Evolutionary conservation across 345 rosid species (phyloP).

Genomic region (Rhizophora mangle): DNA sequence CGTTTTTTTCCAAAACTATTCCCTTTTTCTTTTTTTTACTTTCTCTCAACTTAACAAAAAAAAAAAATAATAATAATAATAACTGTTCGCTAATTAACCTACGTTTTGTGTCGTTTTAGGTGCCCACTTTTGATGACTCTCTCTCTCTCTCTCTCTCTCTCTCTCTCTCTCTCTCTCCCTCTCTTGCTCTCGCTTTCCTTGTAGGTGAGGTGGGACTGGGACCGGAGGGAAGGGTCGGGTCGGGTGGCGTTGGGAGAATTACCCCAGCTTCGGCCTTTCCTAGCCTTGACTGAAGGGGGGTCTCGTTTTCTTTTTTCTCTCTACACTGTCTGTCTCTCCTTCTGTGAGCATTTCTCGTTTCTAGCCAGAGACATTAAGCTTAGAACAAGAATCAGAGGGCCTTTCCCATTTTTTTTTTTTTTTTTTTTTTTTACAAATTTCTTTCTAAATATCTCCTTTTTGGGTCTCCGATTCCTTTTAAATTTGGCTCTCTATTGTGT

Average conservation of each 20-base stretch:
- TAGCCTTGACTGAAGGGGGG: neutral
- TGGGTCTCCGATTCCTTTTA: too few relatives aligned
- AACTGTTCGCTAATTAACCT: neutral
- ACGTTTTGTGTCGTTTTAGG: slow-evolving; percentile 8
- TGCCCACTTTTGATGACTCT: neutral
- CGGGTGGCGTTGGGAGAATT: neutral
- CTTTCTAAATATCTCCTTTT: too few relatives aligned
- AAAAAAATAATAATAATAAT: too few relatives aligned
- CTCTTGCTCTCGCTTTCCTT: neutral
- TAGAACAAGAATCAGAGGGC: neutral
- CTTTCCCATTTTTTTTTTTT: neutral
- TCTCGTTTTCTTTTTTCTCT: too few relatives aligned
- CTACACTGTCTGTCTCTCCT: slow-evolving; percentile 4
- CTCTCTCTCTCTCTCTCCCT: neutral
- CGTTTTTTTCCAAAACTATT: too few relatives aligned
- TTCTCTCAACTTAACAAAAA: too few relatives aligned
- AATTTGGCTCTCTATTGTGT: too few relatives aligned
- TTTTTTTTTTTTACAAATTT: neutral
- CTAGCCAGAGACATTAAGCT: neutral
- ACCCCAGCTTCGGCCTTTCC: neutral
- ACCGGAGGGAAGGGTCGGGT: too few relatives aligned
- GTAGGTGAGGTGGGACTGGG: too few relatives aligned
- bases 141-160: neutral
- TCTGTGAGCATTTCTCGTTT: slow-evolving; percentile 26
- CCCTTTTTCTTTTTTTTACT: too few relatives aligned